phyloP scores from a whole-genome alignment of 2,329 filamentous ascomycete genomes.

The Cyclaneusma minus region DNA sequence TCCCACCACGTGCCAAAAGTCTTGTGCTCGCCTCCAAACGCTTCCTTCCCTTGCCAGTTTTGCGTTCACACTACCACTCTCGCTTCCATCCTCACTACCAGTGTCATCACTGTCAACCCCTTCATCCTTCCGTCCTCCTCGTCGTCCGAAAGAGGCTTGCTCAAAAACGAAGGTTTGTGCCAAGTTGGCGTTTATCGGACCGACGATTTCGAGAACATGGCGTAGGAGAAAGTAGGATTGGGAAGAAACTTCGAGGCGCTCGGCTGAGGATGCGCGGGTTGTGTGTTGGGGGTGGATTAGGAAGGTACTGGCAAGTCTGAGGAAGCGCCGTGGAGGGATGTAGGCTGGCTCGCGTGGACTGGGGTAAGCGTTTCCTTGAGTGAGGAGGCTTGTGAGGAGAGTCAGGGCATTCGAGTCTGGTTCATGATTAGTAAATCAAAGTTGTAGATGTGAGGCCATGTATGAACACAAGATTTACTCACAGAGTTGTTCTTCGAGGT shows the following conservation, averaged over 20 bases:
- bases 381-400: conserved; percentile 49
- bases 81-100: conserved; percentile 27
- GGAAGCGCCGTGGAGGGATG: conserved; percentile 54
- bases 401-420: conserved; percentile 41
- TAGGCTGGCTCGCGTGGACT: conserved; percentile 30
- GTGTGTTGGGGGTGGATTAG: conserved; percentile 69
- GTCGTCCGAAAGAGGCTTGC: conserved; percentile 8
- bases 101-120: conserved; percentile 19
- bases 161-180: conserved; percentile 58
- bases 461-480: conserved; percentile 14
- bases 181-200: conserved; percentile 55
- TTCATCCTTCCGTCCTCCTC: conserved; percentile 14
- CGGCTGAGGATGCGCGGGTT: conserved; percentile 47
- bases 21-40: conserved; percentile 60
- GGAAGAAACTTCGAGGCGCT: conserved; percentile 46
- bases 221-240: conserved; percentile 57
- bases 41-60: conserved; percentile 48
- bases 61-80: conserved; percentile 37
- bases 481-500: conserved; percentile 63
- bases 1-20: conserved; percentile 79
- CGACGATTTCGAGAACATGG: conserved; percentile 46
- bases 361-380: conserved; percentile 26
- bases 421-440: conserved; percentile 4
- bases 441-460: conserved; percentile 1
- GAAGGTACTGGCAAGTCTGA: conserved; percentile 69